Evolutionary conservation across 2,329 filamentous ascomycete genomes (phyloP).

Genomic region (Pseudodiploospora longispora): DNA sequence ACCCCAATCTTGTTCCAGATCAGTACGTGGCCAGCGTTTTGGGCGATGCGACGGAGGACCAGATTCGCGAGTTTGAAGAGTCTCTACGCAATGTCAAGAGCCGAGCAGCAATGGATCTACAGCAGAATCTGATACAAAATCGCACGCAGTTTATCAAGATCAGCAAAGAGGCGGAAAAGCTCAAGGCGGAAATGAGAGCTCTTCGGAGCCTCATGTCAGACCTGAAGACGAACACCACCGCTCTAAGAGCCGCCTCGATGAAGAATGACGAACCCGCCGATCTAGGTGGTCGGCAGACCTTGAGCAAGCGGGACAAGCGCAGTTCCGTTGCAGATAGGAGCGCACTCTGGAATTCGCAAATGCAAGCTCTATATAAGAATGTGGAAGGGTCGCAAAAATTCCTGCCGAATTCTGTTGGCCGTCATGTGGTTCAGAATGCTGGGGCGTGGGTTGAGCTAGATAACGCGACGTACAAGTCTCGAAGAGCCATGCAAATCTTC

Average conservation of each 20-base stretch:
- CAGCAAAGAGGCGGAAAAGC: slow-evolving; percentile 95
- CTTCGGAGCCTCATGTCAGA: slow-evolving; percentile 88
- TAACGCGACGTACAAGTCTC: slow-evolving; percentile 92
- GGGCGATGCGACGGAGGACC: slow-evolving; percentile 77
- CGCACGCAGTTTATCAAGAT: slow-evolving; percentile 98
- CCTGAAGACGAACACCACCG: slow-evolving; percentile 69
- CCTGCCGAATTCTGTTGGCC: slow-evolving; percentile 78
- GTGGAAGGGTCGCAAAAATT: slow-evolving; percentile 99
- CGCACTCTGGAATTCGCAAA: slow-evolving; percentile 60
- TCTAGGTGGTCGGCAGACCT: slow-evolving; percentile 42
- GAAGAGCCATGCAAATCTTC: slow-evolving; percentile 82
- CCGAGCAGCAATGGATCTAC: slow-evolving; percentile 73
- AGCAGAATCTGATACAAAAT: slow-evolving; percentile 95
- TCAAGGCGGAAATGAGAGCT: slow-evolving; percentile 91
- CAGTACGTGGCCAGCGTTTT: slow-evolving; percentile 69
- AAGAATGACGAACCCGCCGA: slow-evolving; percentile 40
- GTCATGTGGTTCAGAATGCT: slow-evolving; percentile 89
- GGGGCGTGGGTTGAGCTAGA: slow-evolving; percentile 93
- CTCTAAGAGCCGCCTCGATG: slow-evolving; percentile 52
- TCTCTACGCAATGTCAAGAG: slow-evolving; percentile 69
- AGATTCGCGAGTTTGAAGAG: slow-evolving; percentile 75
- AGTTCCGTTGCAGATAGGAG: slow-evolving; percentile 74
- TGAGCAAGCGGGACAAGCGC: slow-evolving; percentile 70
- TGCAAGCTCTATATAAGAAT: slow-evolving; percentile 80
- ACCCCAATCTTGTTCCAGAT: slow-evolving; percentile 71